Evolutionary conservation across 2,329 filamentous ascomycete genomes (phyloP).

Genomic region (Arthrobotrys pseudoclavata): DNA sequence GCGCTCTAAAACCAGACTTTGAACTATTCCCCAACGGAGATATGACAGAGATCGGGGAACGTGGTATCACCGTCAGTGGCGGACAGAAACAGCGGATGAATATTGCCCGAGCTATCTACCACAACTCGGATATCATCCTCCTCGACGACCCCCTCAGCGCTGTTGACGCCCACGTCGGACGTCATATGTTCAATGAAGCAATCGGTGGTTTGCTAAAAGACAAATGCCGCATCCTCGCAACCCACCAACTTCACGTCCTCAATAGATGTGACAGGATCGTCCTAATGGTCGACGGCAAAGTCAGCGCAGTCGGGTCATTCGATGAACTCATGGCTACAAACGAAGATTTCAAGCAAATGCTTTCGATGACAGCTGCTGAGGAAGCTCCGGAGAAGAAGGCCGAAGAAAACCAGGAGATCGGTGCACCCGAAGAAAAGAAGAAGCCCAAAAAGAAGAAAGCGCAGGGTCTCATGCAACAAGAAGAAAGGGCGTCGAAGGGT

Average conservation of each 20-base stretch:
- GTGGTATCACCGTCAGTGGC: slow-evolving; percentile 69
- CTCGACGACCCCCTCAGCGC: slow-evolving; percentile 79
- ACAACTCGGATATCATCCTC: slow-evolving; percentile 76
- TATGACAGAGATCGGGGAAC: slow-evolving; percentile 68
- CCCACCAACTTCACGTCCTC: slow-evolving; percentile 93
- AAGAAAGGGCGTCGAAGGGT: slow-evolving; percentile 79
- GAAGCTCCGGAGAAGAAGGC: slow-evolving; percentile 71
- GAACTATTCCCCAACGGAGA: slow-evolving; percentile 66
- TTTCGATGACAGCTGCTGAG: slow-evolving; percentile 73
- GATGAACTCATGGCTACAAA: slow-evolving; percentile 86
- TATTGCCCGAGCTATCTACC: slow-evolving; percentile 84
- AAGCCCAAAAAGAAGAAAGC: slow-evolving; percentile 95
- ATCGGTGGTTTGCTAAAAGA: slow-evolving; percentile 89
- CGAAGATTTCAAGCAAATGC: slow-evolving; percentile 82
- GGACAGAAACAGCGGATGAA: slow-evolving; percentile 75
- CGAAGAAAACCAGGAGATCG: slow-evolving; percentile 74
- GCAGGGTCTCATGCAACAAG: slow-evolving; percentile 83
- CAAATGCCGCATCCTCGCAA: slow-evolving; percentile 91
- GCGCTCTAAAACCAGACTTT: slow-evolving; percentile 66
- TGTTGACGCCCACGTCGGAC: slow-evolving; percentile 78
- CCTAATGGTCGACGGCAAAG: slow-evolving; percentile 88
- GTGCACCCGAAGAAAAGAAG: slow-evolving; percentile 80
- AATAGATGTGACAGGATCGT: slow-evolving; percentile 91
- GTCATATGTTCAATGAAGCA: slow-evolving; percentile 90
- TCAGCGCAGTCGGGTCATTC: slow-evolving; percentile 89